A percentile compares a stretch with the other conserved stretches of the same genome.
Evolutionary conservation across 2,329 filamentous ascomycete genomes (phyloP).

Genomic region (Cladosporium velox): DNA sequence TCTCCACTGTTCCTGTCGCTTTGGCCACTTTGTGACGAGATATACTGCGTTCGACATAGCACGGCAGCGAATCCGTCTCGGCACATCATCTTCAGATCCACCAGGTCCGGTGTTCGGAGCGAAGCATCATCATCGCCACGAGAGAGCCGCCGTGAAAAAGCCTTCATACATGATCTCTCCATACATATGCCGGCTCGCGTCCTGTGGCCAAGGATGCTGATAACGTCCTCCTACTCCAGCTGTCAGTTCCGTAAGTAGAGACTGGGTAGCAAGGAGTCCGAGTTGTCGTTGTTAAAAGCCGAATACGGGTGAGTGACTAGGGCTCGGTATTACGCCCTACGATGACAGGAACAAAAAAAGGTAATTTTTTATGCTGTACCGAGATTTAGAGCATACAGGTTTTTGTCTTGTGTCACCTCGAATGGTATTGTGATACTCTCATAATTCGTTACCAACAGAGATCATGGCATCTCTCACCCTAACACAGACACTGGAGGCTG

Average conservation of each 20-base stretch:
- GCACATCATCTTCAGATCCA: not conserved
- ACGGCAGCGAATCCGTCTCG: not conserved
- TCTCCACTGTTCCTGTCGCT: not conserved
- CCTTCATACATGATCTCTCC: not conserved
- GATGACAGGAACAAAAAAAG: not conserved
- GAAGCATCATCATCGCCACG: not conserved
- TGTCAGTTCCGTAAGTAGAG: not conserved
- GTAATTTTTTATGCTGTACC: not conserved
- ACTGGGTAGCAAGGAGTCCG: not conserved
- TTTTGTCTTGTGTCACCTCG: not conserved
- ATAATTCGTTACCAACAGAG: not conserved
- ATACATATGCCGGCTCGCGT: not conserved
- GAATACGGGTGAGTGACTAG: not conserved
- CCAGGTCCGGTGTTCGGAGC: not conserved
- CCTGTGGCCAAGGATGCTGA: not conserved
- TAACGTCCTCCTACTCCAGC: not conserved
- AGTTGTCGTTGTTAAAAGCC: not conserved
- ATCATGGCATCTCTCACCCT: slow-evolving; percentile 6
- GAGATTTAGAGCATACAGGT: not conserved
- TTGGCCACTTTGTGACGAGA: not conserved
- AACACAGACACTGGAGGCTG: slow-evolving; percentile 5
- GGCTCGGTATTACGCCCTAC: not conserved
- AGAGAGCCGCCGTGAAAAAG: not conserved
- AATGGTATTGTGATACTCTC: not conserved
- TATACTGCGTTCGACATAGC: not conserved